Percentiles rank a stretch among this genome's conserved stretches.
Evolutionary conservation across 2,329 filamentous ascomycete genomes (phyloP).

Genomic region (Colletotrichum paranaense): DNA sequence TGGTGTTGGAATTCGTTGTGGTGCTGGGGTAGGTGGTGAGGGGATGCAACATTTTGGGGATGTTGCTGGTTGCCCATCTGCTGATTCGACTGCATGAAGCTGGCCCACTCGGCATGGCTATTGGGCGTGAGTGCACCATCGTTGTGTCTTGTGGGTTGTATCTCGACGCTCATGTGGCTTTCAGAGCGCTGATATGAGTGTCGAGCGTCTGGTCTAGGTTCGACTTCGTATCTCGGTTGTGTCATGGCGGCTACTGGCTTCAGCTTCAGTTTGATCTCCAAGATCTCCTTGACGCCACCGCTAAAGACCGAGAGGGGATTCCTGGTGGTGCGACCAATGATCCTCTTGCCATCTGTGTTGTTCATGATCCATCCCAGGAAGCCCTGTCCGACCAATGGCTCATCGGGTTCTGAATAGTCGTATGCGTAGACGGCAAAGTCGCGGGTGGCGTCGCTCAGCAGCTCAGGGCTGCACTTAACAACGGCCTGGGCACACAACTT

Average conservation of each 20-base stretch:
- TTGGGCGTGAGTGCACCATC: slow-evolving; percentile 58
- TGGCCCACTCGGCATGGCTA: slow-evolving; percentile 82
- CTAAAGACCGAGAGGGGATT: slow-evolving; percentile 87
- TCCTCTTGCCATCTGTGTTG: slow-evolving; percentile 61
- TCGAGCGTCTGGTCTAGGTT: slow-evolving; percentile 21
- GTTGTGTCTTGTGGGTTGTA: slow-evolving; percentile 39
- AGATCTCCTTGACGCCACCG: slow-evolving; percentile 84
- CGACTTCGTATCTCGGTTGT: slow-evolving; percentile 41
- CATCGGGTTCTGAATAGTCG: slow-evolving; percentile 96
- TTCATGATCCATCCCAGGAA: slow-evolving; percentile 86
- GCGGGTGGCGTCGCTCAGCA: slow-evolving; percentile 75
- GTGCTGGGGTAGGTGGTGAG: slow-evolving; percentile 43
- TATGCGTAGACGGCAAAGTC: slow-evolving; percentile 98
- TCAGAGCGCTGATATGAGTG: slow-evolving; percentile 32
- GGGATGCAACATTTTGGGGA: slow-evolving; percentile 49
- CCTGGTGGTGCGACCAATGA: slow-evolving; percentile 91
- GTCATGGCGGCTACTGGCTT: slow-evolving; percentile 76
- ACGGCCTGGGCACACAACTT: slow-evolving; percentile 89
- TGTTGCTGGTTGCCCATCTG: slow-evolving; percentile 53
- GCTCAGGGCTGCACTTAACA: slow-evolving; percentile 82
- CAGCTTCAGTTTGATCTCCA: slow-evolving; percentile 92
- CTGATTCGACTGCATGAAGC: slow-evolving; percentile 79
- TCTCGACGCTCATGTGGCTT: slow-evolving; percentile 31
- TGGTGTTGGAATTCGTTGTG: slow-evolving; percentile 29
- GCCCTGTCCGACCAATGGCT: slow-evolving; percentile 92